Evolutionary conservation across 306 rosid species (phyloP).

Genomic region (Morella rubra): DNA sequence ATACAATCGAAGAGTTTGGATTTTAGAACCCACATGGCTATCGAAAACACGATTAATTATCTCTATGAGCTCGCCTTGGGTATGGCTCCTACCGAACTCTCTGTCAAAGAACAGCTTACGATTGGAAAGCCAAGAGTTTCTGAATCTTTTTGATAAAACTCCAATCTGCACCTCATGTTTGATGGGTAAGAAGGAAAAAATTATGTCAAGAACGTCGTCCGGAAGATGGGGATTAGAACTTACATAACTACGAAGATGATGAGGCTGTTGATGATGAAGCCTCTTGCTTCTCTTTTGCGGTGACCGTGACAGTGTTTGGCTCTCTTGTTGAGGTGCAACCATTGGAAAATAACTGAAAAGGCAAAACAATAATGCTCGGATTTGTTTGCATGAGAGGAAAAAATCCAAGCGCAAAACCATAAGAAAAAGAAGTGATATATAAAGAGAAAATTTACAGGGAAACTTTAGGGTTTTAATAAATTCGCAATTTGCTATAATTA

Average conservation of each 20-base stretch:
- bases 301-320: background rate
- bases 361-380: too few species aligned
- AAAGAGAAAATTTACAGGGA: background rate
- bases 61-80: background rate
- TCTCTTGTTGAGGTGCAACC: background rate
- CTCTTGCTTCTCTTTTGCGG: constrained; percentile 9
- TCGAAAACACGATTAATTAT: constrained; percentile 20
- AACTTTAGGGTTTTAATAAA: background rate
- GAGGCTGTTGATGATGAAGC: background rate
- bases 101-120: constrained; percentile 24
- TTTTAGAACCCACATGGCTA: constrained; percentile 2
- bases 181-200: constrained; percentile 37
- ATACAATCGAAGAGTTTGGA: constrained; percentile 16
- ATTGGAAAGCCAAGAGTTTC: background rate
- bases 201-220: constrained; percentile 6
- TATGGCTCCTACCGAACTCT: background rate
- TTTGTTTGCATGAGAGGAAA: background rate
- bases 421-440: background rate
- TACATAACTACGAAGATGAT: too few species aligned
- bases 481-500: background rate
- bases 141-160: background rate
- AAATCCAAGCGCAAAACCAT: background rate
- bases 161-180: background rate
- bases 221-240: background rate
- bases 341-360: background rate